Base-by-base conservation (phyloP, 2,329 filamentous ascomycete species). In the Davidsoniella eucalypti region DNA sequence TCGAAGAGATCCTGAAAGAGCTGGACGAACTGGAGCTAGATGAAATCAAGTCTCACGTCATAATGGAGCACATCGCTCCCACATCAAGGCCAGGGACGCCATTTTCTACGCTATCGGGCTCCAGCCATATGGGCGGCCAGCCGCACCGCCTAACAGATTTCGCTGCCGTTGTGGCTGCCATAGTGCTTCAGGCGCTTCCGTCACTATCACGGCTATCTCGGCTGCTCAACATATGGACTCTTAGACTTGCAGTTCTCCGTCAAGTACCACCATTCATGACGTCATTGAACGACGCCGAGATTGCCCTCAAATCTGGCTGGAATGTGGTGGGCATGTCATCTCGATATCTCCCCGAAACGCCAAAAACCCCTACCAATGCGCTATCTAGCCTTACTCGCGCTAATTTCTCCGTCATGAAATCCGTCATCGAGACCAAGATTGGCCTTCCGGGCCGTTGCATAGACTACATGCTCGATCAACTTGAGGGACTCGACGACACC, bases 141-240 rank as follows among this genome's bases (percentile, higher is more conserved):
- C 38, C 40, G 7, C 47, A 50, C 26, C 38, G 38, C 2, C 42
- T 53, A 16, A 42, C 51, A 2, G 51, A 44, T 18, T 46, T 49
- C 25, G 88, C 87, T 7, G 86, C 90, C 21, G 74, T 96, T 44
- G 76, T 96, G 51, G 95, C 92, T 1, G 85, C 88, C 25, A 94
- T 90, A 33, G 84, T 94, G 16, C 67, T 98, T n/a, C 85, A 92
- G 60, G 79, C 87, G 3, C 71, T 98, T 17, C 92, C 92, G 1
- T 81, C 84, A 53, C 67, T 95, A 40, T 82, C 86, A 8, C 80
- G 75, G 50, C 65, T 98, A 18, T 79, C 78, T 50, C 73, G 75
- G 7, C 65, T 93, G n/a, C 69, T 96, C 46, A 76, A 79, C 51
- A 73, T 73, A 2, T 98, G 92, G 92, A 79, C 73, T 23, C 72